Conservation (phyloP, 345 rosid genomes). For the Camelina hispida region DNA sequence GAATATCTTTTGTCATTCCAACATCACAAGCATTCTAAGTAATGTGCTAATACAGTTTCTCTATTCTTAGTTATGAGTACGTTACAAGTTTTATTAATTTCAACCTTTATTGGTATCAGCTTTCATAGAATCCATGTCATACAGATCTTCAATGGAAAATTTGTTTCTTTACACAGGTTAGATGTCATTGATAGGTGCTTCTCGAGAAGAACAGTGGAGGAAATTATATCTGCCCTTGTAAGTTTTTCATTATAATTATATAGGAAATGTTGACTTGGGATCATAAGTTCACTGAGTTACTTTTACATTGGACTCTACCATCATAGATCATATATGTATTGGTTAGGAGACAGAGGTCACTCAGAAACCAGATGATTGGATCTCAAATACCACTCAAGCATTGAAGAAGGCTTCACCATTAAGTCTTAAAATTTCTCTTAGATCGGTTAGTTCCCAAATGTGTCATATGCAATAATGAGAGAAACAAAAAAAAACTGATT, state of each 20-base stretch:
- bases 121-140: neutral
- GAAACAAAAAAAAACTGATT: slow-evolving; percentile 15
- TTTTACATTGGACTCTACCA: slow-evolving; percentile 6
- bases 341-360: slow-evolving; percentile 61
- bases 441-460: slow-evolving; percentile 56
- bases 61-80: slow-evolving; percentile 6
- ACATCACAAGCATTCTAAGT: neutral
- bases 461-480: neutral
- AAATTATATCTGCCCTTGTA: slow-evolving; percentile 78
- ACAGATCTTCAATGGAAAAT: neutral
- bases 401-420: slow-evolving; percentile 82
- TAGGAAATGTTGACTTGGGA: neutral
- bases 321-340: neutral
- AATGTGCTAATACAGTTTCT: neutral
- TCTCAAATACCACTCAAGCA: slow-evolving; percentile 50
- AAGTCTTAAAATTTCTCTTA: slow-evolving; percentile 81
- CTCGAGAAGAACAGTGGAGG: slow-evolving; percentile 68
- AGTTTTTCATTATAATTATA: slow-evolving; percentile 34
- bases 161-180: slow-evolving; percentile 41
- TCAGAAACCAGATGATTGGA: slow-evolving; percentile 56
- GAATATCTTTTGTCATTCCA: slow-evolving; percentile 22
- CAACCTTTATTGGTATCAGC: slow-evolving; percentile 9
- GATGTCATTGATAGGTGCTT: slow-evolving; percentile 71
- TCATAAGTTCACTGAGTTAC: neutral
- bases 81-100: neutral